Percentiles rank a stretch among this genome's conserved stretches.
phyloP scores from a whole-genome alignment of 1,139 yeast species.

The Yamadazyma songkhlaensis region DNA sequence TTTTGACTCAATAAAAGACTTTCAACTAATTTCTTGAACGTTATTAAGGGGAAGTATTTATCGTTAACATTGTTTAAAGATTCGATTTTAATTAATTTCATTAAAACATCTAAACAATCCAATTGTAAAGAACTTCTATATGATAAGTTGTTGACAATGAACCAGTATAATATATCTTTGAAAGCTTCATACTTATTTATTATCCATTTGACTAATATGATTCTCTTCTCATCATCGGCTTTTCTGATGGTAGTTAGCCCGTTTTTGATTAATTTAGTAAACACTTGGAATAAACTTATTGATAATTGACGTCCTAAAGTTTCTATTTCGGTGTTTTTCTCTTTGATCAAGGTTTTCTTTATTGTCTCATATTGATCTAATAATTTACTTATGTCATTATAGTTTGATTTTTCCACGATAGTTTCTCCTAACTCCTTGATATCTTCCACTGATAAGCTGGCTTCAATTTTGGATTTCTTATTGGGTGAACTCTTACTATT shows the following conservation, averaged over 20 bases:
- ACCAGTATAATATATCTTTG: conserved; percentile 42
- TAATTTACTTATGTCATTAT: conserved; percentile 51
- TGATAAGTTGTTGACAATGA: conserved; percentile 32
- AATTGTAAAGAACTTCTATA: conserved; percentile 48
- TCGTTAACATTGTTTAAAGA: conserved; percentile 47
- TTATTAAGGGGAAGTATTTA: conserved; percentile 60
- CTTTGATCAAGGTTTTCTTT: conserved; percentile 17
- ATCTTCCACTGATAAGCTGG: not conserved
- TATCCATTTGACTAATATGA: conserved; percentile 60
- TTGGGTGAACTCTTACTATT: not conserved
- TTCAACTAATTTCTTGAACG: conserved; percentile 49
- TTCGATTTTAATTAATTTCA: conserved; percentile 65
- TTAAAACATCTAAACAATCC: conserved; percentile 60
- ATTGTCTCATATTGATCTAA: conserved; percentile 34
- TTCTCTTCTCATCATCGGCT: conserved; percentile 43
- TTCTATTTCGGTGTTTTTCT: conserved; percentile 27
- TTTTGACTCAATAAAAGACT: conserved; percentile 42
- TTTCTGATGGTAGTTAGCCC: conserved; percentile 43
- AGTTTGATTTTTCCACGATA: conserved; percentile 31
- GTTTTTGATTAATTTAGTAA: conserved; percentile 52
- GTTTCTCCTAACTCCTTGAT: conserved; percentile 31
- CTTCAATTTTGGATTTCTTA: conserved; percentile 5
- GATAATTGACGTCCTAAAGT: conserved; percentile 47
- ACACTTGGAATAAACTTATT: conserved; percentile 52
- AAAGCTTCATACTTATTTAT: conserved; percentile 56